These are phyloP conservation scores for Hymenoscyphus linearis DNA, from an alignment of 2,329 filamentous ascomycete genomes.

Conservation along the genomic window DNA sequence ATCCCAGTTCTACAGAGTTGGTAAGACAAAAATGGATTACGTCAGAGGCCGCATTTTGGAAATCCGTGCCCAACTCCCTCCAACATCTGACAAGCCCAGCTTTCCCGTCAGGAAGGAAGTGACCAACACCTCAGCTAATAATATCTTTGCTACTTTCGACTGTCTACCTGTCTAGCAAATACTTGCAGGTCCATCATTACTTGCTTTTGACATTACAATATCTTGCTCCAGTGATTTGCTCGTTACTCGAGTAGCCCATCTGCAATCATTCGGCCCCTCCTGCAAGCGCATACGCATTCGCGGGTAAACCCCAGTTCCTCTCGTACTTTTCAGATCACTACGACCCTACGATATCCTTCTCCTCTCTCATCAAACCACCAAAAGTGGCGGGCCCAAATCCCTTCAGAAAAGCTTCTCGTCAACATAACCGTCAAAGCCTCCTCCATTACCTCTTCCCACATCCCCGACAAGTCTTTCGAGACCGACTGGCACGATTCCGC, in stretches of 20 bases:
- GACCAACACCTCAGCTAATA: not conserved
- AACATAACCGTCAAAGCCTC: constrained; percentile 44
- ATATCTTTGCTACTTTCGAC: not conserved
- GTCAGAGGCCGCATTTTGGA: not conserved
- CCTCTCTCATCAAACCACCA: constrained; percentile 5
- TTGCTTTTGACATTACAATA: not conserved
- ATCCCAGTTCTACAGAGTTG: not conserved
- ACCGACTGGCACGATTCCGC: constrained; percentile 63
- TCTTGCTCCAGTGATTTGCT: not conserved
- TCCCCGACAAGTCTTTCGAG: constrained; percentile 56
- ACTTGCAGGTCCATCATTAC: not conserved
- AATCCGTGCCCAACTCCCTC: not conserved
- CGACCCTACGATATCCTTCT: not conserved
- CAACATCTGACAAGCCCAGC: not conserved
- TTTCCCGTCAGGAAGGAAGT: not conserved
- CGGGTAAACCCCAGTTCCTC: not conserved
- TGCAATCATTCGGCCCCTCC: not conserved
- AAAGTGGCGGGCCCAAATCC: constrained; percentile 28
- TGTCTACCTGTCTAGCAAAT: not conserved
- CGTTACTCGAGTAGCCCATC: not conserved
- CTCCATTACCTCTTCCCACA: constrained; percentile 66
- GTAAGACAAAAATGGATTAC: not conserved
- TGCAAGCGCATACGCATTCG: not conserved
- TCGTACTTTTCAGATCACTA: not conserved
- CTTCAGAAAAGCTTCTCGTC: constrained; percentile 22